Base-by-base conservation (phyloP, 2,329 filamentous ascomycete species). In the Ophiocordyceps unilateralis region DNA sequence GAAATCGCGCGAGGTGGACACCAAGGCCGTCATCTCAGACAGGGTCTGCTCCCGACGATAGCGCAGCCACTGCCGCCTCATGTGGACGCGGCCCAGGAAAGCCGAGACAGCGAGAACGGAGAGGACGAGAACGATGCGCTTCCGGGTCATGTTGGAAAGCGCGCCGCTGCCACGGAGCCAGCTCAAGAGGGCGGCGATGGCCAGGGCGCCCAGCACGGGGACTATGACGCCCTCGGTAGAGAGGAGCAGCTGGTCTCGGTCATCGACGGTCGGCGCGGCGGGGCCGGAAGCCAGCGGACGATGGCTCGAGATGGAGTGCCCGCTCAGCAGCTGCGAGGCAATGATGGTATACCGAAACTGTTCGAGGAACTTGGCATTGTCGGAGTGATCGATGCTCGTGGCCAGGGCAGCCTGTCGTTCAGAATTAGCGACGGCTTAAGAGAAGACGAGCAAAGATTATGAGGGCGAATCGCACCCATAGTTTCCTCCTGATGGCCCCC, bases 291-390 rank as follows among this genome's bases (percentile, higher is more conserved):
- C 49, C 4, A 53, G 46, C 14, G 53, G 54, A 15, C 54, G 54
- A 45, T 61, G 55, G 41, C 61, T 54, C 15, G 59, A 44, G 36
- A 73, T 75, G 4, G 74, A 71, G 50, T 82, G 74, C 36, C 82
- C 82, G 53, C 77, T 86, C 36, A 95, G 69, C 14, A 95, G 72
- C 58, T 94, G 87, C 20, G 88, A 95, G 41, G 87, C 87, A 55
- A 95, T 83, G 49, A 95, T 84, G 20, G 84, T 82, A 62, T 95
- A 95, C 49, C 88, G 83, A 55, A 95, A 95, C 56, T 87, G 83
- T 61, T 95, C 88, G 46, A 94, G 71, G 54, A 95, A 94, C 50
- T 79, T 80, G 51, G 81, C 73, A 56, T 88, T 93, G 52, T 93
- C 87, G 51, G 75, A 77, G 49, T 80, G 72, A 44, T 83, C 80